Conservation (phyloP, 768 basidiomycete species). For the Cantharellus anzutake region DNA sequence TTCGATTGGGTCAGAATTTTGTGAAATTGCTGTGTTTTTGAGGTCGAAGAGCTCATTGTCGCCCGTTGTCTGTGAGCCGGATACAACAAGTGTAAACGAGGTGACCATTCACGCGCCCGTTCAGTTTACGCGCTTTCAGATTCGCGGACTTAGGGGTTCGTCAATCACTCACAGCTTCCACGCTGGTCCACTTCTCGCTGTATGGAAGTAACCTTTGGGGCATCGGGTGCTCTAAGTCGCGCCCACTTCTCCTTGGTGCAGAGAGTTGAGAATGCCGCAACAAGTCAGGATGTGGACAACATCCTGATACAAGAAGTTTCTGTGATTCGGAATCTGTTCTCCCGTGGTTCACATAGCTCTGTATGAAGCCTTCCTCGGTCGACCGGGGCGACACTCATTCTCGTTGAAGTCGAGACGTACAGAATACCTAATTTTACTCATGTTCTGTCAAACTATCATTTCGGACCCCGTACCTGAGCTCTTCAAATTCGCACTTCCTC, state of each 20-base stretch:
- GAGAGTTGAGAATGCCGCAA: conserved; percentile 43
- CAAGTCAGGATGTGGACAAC: conserved; percentile 40
- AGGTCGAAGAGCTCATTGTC: not conserved
- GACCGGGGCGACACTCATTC: not conserved
- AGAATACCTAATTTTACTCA: conserved; percentile 44
- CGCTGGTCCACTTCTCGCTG: not conserved
- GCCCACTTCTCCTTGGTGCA: conserved; percentile 59
- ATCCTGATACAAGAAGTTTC: conserved; percentile 40
- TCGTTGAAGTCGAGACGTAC: conserved; percentile 37
- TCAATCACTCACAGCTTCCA: too few species aligned
- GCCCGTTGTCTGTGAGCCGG: too few species aligned
- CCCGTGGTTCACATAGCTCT: conserved; percentile 28
- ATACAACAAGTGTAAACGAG: too few species aligned
- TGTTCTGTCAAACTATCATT: conserved; percentile 31
- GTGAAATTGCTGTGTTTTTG: conserved; percentile 49
- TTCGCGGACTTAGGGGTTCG: too few species aligned
- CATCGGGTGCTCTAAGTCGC: conserved; percentile 60
- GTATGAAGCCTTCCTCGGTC: conserved; percentile 20
- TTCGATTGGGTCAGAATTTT: conserved; percentile 62
- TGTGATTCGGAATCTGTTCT: conserved; percentile 32
- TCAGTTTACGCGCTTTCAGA: too few species aligned
- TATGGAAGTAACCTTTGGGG: conserved; percentile 7
- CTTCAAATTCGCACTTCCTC: conserved; percentile 40
- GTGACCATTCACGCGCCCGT: too few species aligned
- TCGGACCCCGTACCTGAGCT: not conserved